Percentiles rank a stretch among this genome's conserved stretches.
phyloP scores from a whole-genome alignment of 140 eudicot genomes.

The Erigeron philadelphicus region DNA sequence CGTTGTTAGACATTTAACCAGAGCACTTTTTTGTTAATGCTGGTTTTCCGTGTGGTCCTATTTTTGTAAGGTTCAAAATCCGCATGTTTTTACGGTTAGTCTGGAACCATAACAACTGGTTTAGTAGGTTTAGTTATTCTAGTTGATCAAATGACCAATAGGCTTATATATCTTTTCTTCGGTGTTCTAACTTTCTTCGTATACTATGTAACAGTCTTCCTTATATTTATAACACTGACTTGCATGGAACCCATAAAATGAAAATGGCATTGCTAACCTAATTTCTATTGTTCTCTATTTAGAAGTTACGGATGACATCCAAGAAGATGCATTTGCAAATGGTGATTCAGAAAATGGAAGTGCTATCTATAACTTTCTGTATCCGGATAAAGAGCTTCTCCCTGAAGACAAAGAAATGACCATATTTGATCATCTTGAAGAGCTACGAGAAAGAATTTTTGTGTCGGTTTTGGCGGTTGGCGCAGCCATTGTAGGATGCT shows the following conservation, averaged over 20 bases:
- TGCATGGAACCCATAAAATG: conserved; percentile 11
- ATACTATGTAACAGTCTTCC: not conserved
- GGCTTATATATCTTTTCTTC: too few relatives aligned
- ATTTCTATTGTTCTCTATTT: conserved; percentile 18
- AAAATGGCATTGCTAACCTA: conserved; percentile 3
- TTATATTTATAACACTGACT: not conserved
- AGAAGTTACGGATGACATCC: conserved; percentile 43
- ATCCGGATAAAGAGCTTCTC: conserved; percentile 86
- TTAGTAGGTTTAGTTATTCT: too few relatives aligned
- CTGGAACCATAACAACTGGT: too few relatives aligned
- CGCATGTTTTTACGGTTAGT: too few relatives aligned
- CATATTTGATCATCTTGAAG: conserved; percentile 90
- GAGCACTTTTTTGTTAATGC: not conserved
- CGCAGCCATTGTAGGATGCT: conserved; percentile 83
- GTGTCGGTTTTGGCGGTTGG: conserved; percentile 95
- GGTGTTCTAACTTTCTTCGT: not conserved
- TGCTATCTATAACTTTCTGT: conserved; percentile 70
- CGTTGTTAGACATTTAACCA: not conserved
- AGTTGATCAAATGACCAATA: too few relatives aligned
- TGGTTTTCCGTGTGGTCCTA: not conserved
- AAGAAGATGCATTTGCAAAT: conserved; percentile 32
- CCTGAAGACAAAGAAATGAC: conserved; percentile 97
- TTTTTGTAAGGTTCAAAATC: too few relatives aligned
- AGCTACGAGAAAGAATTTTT: conserved; percentile 73
- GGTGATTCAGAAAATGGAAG: conserved; percentile 43